Conservation (phyloP, 2,329 filamentous ascomycete genomes). For the Herpotrichia juniperi region DNA sequence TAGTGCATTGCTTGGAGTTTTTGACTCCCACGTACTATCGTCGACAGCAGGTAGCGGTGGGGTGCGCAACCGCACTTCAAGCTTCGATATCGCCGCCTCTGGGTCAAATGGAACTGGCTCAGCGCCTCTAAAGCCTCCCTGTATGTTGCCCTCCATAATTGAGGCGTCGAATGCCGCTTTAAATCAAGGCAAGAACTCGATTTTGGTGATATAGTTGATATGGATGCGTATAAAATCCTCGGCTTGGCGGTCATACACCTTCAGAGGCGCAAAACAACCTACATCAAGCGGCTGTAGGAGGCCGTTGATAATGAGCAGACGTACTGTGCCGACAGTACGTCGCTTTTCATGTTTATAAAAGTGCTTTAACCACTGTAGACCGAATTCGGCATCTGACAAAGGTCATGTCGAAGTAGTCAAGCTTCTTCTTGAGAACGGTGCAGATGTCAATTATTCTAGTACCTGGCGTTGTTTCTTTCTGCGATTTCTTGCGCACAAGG, state of each 20-base stretch:
- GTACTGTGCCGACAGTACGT: no score
- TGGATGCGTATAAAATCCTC: slow-evolving; percentile 27
- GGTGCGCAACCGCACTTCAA: slow-evolving; percentile 20
- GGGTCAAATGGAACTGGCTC: slow-evolving; percentile 37
- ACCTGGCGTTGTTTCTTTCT: no score
- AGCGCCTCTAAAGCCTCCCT: slow-evolving; percentile 30
- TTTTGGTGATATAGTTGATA: slow-evolving; percentile 32
- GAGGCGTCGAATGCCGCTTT: slow-evolving; percentile 20
- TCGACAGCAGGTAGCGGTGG: slow-evolving; percentile 11
- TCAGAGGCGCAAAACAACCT: slow-evolving; percentile 8
- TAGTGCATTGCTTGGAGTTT: slow-evolving; percentile 20
- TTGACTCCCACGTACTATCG: slow-evolving; percentile 15
- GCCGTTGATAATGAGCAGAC: no score
- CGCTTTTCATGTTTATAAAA: no score
- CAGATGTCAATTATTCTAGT: no score
- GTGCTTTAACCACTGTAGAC: no score
- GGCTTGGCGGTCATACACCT: slow-evolving; percentile 33
- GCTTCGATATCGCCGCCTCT: slow-evolving; percentile 34
- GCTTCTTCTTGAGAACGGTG: no score
- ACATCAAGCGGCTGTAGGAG: slow-evolving; percentile 10
- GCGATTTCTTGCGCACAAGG: no score
- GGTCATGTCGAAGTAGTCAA: no score
- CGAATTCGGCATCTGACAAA: no score
- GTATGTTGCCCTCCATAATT: slow-evolving; percentile 31
- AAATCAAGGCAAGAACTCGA: slow-evolving; percentile 21